phyloP scores from a whole-genome alignment of 345 rosid species.

The Citrus australasica region DNA sequence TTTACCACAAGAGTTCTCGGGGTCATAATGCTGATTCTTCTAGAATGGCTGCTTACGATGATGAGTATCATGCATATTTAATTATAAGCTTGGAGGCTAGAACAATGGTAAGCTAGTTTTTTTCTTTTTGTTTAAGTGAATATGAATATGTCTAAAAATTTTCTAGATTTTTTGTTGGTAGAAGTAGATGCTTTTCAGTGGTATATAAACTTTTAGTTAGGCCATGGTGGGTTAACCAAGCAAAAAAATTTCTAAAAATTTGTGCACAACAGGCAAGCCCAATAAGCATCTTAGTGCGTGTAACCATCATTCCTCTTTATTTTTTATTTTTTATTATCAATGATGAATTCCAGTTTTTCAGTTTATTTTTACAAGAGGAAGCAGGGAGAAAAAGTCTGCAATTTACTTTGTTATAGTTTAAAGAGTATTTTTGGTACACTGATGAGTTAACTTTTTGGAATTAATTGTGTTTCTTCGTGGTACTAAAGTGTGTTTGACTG shows the following conservation, averaged over 20 bases:
- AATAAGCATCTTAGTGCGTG: background rate
- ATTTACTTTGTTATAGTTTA: background rate
- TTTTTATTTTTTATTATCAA: too few species aligned
- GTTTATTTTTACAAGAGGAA: background rate
- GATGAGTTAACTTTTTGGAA: background rate
- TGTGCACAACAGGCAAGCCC: background rate
- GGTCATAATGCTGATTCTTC: constrained; percentile 68
- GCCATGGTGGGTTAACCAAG: background rate
- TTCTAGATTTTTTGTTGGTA: background rate
- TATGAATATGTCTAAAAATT: background rate
- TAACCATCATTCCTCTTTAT: background rate
- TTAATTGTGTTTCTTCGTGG: background rate
- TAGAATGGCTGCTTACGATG: constrained; percentile 57
- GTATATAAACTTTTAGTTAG: background rate
- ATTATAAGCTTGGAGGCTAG: constrained; percentile 94
- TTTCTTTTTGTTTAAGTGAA: constrained; percentile 6
- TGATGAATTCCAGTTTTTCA: background rate
- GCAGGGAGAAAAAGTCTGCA: background rate
- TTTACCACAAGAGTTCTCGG: constrained; percentile 88
- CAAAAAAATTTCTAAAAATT: background rate
- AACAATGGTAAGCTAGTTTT: constrained; percentile 67
- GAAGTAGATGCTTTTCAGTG: background rate
- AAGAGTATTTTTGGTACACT: background rate
- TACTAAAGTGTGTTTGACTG: background rate
- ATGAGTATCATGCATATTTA: constrained; percentile 96